These are phyloP conservation scores for Verbascum thapsus DNA, from an alignment of 257 asterid species.

Conservation along the genomic window DNA sequence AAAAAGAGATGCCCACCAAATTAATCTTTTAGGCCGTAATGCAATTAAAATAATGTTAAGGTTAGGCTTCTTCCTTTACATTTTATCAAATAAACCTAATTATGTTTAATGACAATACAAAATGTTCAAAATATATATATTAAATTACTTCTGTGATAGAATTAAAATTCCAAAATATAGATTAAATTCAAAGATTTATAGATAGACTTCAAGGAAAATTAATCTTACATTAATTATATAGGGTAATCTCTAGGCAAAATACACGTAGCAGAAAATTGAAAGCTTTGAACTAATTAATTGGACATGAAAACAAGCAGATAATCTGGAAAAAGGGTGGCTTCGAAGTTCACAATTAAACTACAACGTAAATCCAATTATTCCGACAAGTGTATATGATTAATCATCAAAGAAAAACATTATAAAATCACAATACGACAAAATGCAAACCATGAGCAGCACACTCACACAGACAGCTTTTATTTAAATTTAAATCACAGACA, in stretches of 20 bases:
- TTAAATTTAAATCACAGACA: constrained; percentile 32
- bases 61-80: too few species aligned
- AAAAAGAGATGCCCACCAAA: too few species aligned
- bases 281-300: too few species aligned
- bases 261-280: too few species aligned
- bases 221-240: not conserved
- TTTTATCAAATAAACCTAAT: too few species aligned
- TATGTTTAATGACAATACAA: constrained; percentile 12
- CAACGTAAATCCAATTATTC: not conserved
- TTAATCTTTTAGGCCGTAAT: too few species aligned
- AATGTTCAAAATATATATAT: constrained; percentile 11
- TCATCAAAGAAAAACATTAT: constrained; percentile 15
- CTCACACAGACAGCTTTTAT: constrained; percentile 23
- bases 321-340: constrained; percentile 39
- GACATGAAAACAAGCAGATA: constrained; percentile 40
- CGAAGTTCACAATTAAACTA: constrained; percentile 43
- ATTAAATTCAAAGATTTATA: not conserved
- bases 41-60: too few species aligned
- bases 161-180: not conserved
- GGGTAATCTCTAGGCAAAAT: constrained; percentile 16
- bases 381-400: not conserved
- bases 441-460: constrained; percentile 8
- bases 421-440: constrained; percentile 32
- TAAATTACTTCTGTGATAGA: too few species aligned
- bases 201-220: not conserved